Conservation (phyloP, 495 filamentous ascomycete species). For the Aspergillus sparsus region DNA sequence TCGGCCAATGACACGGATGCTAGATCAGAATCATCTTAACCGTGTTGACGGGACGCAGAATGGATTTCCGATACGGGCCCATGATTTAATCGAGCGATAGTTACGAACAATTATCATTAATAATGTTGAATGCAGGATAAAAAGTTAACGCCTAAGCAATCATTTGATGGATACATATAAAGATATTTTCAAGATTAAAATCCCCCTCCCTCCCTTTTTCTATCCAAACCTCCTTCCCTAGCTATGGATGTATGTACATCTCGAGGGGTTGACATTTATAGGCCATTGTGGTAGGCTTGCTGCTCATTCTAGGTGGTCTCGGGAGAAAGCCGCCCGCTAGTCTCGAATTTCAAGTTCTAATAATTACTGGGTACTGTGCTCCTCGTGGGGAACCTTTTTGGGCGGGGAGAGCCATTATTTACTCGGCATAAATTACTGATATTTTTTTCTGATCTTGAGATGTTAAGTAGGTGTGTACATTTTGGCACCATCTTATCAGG, state of each 20-base stretch:
- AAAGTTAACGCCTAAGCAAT: constrained; percentile 13
- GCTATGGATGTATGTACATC: too few relatives aligned
- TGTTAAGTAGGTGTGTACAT: not conserved
- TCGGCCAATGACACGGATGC: constrained; percentile 8
- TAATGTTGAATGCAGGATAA: not conserved
- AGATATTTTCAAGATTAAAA: too few relatives aligned
- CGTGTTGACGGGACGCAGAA: constrained; percentile 27
- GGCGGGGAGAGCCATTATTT: not conserved
- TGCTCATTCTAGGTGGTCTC: too few relatives aligned
- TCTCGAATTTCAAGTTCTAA: not conserved
- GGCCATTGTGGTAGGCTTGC: too few relatives aligned
- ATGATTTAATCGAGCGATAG: not conserved
- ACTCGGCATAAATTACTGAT: constrained; percentile 1
- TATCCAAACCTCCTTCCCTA: too few relatives aligned
- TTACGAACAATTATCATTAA: not conserved
- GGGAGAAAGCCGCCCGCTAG: not conserved
- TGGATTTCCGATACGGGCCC: constrained; percentile 2
- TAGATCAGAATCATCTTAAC: constrained; percentile 25
- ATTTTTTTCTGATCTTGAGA: not conserved
- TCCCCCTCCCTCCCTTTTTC: too few relatives aligned
- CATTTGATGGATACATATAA: constrained; percentile 2
- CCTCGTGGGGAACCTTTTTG: not conserved
- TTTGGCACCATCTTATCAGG: constrained; percentile 33
- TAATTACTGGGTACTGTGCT: not conserved
- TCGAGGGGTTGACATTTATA: too few relatives aligned